phyloP scores from a whole-genome alignment of 1,284 basidiomycete genomes.

The Ceratobasidium sp. region DNA sequence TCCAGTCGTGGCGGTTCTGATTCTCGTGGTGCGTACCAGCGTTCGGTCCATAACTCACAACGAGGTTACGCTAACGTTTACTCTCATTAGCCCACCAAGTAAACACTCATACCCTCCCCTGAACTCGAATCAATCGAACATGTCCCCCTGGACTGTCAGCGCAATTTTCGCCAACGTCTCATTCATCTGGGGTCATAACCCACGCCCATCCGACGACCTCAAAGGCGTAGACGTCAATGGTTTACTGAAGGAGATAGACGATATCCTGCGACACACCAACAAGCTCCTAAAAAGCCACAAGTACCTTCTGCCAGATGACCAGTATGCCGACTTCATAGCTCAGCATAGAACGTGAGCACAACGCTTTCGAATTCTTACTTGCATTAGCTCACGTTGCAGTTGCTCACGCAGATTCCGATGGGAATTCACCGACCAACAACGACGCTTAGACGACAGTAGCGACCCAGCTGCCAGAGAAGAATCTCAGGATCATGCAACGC shows the following conservation, averaged over 20 bases:
- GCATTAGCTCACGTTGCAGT: neutral
- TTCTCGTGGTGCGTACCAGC: no score
- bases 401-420: neutral
- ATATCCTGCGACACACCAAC: neutral
- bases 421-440: slow-evolving; percentile 5
- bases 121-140: neutral
- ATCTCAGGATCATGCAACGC: neutral
- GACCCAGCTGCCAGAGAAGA: neutral
- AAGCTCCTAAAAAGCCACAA: neutral
- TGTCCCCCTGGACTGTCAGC: slow-evolving; percentile 15
- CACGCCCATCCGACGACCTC: neutral
- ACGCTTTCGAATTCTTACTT: neutral
- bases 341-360: neutral
- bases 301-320: neutral
- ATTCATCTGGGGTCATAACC: neutral
- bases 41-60: no score
- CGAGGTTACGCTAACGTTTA: no score
- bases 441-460: neutral
- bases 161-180: slow-evolving; percentile 14
- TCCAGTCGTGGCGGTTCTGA: no score
- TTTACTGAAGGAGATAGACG: slow-evolving; percentile 1
- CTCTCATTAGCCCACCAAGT: no score
- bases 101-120: no score
- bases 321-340: neutral
- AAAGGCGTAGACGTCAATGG: neutral